Evolutionary conservation across 805 yeast species (phyloP).

Genomic region (Sungouiozyma ichnusensis): DNA sequence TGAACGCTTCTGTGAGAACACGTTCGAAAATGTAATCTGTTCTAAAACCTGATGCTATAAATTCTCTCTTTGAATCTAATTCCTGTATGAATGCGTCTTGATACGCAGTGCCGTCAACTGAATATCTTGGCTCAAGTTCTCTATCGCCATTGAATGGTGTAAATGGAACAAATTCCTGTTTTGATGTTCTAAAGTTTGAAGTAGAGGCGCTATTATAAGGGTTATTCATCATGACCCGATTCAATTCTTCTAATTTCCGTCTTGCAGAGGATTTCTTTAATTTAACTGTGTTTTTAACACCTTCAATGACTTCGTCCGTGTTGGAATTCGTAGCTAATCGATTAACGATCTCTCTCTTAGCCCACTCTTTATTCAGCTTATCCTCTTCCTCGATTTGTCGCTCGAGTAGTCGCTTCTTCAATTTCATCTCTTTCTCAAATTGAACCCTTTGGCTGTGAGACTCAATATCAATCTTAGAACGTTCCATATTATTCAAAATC

Average conservation of each 20-base stretch:
- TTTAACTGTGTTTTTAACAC: constrained; percentile 40
- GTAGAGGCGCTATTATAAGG: constrained; percentile 27
- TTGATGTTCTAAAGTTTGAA: constrained; percentile 9
- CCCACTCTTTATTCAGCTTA: constrained; percentile 40
- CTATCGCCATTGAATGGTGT: constrained; percentile 94
- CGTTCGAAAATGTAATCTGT: constrained; percentile 59
- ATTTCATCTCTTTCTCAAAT: constrained; percentile 56
- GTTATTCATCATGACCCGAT: constrained; percentile 29
- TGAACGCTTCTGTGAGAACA: constrained; percentile 78
- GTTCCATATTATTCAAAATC: constrained; percentile 65
- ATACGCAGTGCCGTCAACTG: constrained; percentile 34
- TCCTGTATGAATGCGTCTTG: constrained; percentile 55
- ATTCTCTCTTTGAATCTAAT: constrained; percentile 48
- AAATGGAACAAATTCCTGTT: constrained; percentile 42
- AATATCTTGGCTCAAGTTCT: constrained; percentile 43
- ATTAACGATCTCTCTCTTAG: constrained; percentile 47
- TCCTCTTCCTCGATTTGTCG: constrained; percentile 56
- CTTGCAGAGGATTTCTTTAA: constrained; percentile 56
- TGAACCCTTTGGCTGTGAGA: constrained; percentile 53
- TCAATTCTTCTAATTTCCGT: constrained; percentile 37
- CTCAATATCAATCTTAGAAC: constrained; percentile 61
- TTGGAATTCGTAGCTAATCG: constrained; percentile 30
- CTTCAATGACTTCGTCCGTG: constrained; percentile 40
- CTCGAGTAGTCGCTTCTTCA: constrained; percentile 41
- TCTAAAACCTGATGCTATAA: constrained; percentile 78